Base-by-base conservation (phyloP, 371 early-diverging fungal genomes). In the Mortierella sp. region DNA sequence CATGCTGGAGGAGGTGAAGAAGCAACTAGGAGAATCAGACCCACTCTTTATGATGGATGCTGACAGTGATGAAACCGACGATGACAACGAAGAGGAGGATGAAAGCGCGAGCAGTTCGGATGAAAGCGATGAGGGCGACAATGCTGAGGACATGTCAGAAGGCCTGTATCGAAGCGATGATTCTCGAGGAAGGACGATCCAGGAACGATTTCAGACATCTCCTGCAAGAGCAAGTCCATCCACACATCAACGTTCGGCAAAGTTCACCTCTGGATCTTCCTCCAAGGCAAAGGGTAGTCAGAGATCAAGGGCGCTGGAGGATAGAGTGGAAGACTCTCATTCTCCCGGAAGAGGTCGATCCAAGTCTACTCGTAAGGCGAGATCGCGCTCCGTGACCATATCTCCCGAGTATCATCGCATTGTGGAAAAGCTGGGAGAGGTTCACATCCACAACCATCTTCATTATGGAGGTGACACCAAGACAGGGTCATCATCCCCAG, bases 401-500 rank as follows among this genome's bases (percentile, higher is more conserved):
- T 49, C 25, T 24, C 54, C 29, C 6, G 60, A 59, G 2, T 19
- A 25, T n/a, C 52, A 29, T n/a, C 56, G 39, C 16, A 3, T 28
- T 28, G 39, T 51, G 16, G 72, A 65, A 24, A 64, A 61, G n/a
- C 53, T 61, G 29, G 71, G 64, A 25, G 65, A 71, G 14, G 66
- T 73, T 29, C 73, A 73, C 27, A 62, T 73, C 31, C 73, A 73
- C 21, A 34, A 34, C 34, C 73, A 67, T 39, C 59, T 63, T 27
- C 59, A 73, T 31, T 73, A 66, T 29, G 61, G 55, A 8, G 60
- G 54, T n/a, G 63, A 61, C 0, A 54, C 54, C 43, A 31, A 31
- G 24, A 46, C 24, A 3, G 28, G 16, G 13, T 14, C 39, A 6
- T 45, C 40, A n/a, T 29, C 34, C 34, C 34, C 47, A 7, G 16